Conservation (phyloP, 371 early-diverging fungal species). For the Syncephalastrum sp. region DNA sequence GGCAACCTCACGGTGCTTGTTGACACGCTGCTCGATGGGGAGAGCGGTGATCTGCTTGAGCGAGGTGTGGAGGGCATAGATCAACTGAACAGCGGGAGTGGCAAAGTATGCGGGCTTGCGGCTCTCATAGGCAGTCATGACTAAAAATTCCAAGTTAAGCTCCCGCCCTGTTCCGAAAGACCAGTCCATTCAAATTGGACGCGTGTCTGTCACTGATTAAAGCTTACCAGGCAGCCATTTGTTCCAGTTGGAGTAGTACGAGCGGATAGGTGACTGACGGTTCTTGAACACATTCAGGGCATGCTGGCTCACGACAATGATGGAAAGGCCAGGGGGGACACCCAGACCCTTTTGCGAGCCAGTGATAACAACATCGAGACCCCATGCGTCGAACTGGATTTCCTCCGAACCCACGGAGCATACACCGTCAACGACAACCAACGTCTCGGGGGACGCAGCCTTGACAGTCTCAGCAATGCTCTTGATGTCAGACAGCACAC, state of each 20-base stretch:
- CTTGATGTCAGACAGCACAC: constrained; percentile 85
- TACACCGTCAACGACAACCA: constrained; percentile 94
- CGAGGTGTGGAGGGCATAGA: constrained; percentile 85
- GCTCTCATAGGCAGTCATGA: constrained; percentile 93
- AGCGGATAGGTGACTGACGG: constrained; percentile 70
- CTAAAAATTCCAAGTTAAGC: constrained; percentile 32
- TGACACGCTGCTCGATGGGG: constrained; percentile 72
- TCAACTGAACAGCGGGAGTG: constrained; percentile 95
- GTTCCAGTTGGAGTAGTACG: constrained; percentile 80
- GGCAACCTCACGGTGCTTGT: constrained; percentile 68
- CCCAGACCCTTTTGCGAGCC: constrained; percentile 97
- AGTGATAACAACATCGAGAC: constrained; percentile 85
- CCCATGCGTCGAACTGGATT: constrained; percentile 91
- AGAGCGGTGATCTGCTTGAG: constrained; percentile 75
- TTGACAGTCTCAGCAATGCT: constrained; percentile 74
- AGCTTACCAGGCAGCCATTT: constrained; percentile 82
- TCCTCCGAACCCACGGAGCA: constrained; percentile 95
- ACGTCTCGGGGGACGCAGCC: constrained; percentile 79
- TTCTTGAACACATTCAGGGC: constrained; percentile 68
- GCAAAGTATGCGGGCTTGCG: constrained; percentile 94
- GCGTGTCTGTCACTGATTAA: background rate
- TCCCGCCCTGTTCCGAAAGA: constrained; percentile 1
- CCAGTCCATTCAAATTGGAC: background rate
- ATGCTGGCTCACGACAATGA: constrained; percentile 78
- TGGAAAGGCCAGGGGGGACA: constrained; percentile 82